These are phyloP conservation scores for Cadophora sp. DNA, from an alignment of 2,329 filamentous ascomycete genomes.

Conservation along the genomic window DNA sequence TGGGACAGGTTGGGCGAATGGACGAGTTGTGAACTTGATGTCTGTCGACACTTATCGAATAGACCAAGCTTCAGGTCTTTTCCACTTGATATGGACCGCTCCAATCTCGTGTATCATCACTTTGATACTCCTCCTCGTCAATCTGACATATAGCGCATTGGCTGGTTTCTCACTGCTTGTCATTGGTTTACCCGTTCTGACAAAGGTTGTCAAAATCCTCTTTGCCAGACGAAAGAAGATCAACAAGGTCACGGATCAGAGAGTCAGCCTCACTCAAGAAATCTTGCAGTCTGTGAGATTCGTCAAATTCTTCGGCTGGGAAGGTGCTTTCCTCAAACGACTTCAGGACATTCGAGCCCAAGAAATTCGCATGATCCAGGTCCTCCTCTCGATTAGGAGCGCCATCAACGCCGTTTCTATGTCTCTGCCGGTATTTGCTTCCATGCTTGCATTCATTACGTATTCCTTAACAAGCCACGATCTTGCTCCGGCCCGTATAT, in stretches of 20 bases:
- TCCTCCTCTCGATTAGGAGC: slow-evolving; percentile 75
- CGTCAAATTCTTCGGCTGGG: slow-evolving; percentile 97
- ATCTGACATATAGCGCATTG: slow-evolving; percentile 87
- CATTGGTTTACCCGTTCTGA: slow-evolving; percentile 78
- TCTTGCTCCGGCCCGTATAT: slow-evolving; percentile 79
- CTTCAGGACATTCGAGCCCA: slow-evolving; percentile 74
- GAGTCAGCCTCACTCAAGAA: slow-evolving; percentile 90
- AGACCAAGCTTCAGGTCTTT: slow-evolving; percentile 85
- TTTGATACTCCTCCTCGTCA: slow-evolving; percentile 80
- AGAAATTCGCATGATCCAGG: slow-evolving; percentile 85
- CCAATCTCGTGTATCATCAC: slow-evolving; percentile 82
- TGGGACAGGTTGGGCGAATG: slow-evolving; percentile 88
- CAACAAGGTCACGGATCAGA: slow-evolving; percentile 93
- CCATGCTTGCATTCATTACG: slow-evolving; percentile 94
- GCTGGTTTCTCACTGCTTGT: slow-evolving; percentile 86
- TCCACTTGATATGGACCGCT: slow-evolving; percentile 90
- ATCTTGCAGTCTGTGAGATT: slow-evolving; percentile 91
- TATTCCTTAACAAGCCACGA: slow-evolving; percentile 70
- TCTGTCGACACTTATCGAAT: slow-evolving; percentile 93
- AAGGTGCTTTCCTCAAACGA: slow-evolving; percentile 81
- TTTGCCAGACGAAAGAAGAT: slow-evolving; percentile 79
- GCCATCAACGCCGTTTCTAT: slow-evolving; percentile 70
- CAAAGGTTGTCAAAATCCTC: slow-evolving; percentile 76
- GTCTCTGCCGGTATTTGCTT: slow-evolving; percentile 81
- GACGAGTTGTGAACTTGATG: slow-evolving; percentile 91